A percentile compares a stretch with the other conserved stretches of the same genome.
These are phyloP conservation scores for Alternaria ventricosa DNA, from an alignment of 2,329 filamentous ascomycete species.

Conservation along the genomic window DNA sequence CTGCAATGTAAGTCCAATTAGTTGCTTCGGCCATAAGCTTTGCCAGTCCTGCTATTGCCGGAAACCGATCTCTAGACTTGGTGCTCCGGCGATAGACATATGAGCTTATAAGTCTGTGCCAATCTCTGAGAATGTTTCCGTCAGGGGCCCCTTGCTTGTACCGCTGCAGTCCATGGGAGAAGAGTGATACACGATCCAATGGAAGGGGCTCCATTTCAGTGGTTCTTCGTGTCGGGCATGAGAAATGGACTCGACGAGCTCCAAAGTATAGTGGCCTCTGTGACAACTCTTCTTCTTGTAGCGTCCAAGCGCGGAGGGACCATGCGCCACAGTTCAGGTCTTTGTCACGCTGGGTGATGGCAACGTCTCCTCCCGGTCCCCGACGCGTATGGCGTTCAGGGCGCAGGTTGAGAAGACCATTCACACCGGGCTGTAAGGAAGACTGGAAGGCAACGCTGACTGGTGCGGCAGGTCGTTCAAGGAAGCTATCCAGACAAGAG, in stretches of 20 bases:
- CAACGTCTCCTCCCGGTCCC: too few relatives aligned
- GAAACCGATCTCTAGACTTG: neutral
- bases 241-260: neutral
- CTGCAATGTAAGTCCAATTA: neutral
- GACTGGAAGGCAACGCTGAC: neutral
- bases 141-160: neutral
- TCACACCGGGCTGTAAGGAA: neutral
- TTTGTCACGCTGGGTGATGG: neutral
- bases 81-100: neutral
- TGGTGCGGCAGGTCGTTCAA: neutral
- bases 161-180: neutral
- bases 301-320: neutral
- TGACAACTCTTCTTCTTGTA: neutral
- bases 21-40: neutral
- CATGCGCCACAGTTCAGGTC: neutral
- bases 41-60: neutral
- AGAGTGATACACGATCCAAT: neutral
- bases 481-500: neutral
- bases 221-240: neutral
- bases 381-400: rapidly evolving
- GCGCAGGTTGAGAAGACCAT: neutral
- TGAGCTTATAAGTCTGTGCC: neutral
- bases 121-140: neutral
- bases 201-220: neutral
- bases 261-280: neutral